phyloP scores from a whole-genome alignment of 176 grass and related monocot species.

The Eragrostis curvula region DNA sequence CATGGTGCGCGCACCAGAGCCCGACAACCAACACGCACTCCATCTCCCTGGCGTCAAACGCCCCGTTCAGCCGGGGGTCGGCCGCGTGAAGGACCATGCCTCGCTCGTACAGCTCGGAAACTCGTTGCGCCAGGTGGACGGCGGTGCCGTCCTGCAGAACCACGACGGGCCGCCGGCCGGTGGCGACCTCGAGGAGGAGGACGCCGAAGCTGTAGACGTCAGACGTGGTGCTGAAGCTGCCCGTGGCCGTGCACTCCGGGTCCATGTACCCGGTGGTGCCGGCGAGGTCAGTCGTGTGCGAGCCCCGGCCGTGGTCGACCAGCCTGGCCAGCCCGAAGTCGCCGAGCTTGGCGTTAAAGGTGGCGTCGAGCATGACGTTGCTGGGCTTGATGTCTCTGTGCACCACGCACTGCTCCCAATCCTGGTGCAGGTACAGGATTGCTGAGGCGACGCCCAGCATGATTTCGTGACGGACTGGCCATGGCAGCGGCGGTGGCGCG shows the following conservation, averaged over 20 bases:
- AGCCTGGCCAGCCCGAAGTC: slow-evolving; percentile 49
- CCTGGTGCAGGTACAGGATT: slow-evolving; percentile 34
- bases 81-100: slow-evolving; percentile 30
- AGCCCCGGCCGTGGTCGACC: slow-evolving; percentile 22
- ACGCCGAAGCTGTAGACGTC: slow-evolving; percentile 61
- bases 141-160: background rate
- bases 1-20: slow-evolving; percentile 53
- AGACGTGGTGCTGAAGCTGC: slow-evolving; percentile 6
- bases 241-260: slow-evolving; percentile 22
- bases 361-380: slow-evolving; percentile 39
- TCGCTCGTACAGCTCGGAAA: slow-evolving; percentile 27
- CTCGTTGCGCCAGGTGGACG: slow-evolving; percentile 8
- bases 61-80: slow-evolving; percentile 23
- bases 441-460: background rate
- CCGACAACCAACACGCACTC: slow-evolving; percentile 48
- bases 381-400: slow-evolving; percentile 54
- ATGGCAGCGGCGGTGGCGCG: slow-evolving; percentile 39
- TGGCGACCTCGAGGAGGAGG: slow-evolving; percentile 47
- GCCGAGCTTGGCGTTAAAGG: slow-evolving; percentile 46
- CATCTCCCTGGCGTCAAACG: slow-evolving; percentile 21
- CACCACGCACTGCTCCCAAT: slow-evolving; percentile 45
- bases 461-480: slow-evolving; percentile 39
- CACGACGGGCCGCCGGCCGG: slow-evolving; percentile 7
- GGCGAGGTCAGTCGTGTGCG: slow-evolving; percentile 26
- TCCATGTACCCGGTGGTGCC: slow-evolving; percentile 49